Evolutionary conservation across 208 protist species (phyloP), one percentile per base, ranked within the genome.

Genomic region (Naegleria fowleri): DNA sequence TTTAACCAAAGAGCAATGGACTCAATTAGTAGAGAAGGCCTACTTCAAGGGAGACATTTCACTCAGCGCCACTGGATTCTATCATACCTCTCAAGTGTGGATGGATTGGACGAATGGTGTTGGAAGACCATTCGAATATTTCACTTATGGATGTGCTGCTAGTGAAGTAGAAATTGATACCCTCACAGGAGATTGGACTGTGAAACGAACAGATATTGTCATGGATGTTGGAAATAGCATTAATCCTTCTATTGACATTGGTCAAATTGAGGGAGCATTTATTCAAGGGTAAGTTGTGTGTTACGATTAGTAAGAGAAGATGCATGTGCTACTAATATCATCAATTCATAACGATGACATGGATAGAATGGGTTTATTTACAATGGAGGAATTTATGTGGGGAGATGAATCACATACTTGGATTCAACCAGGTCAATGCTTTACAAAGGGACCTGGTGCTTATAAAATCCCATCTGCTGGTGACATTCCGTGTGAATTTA

Each of bases 191-290:
- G 93, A 96, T 22, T 84, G 90, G 25, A 89, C 88, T 5, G 59
- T 94, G 2, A n/a, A 93, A 0, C 55, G 91, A 29, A 86, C 91
- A 2, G 95, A 97, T 79, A 91, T 97, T 5, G 22, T 96, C 16
- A 92, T 95, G 36, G 96, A 97, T 91, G 87, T 88, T 36, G 96
- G 95, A 48, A 19, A 76, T 19, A 89, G 84, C 15, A 55, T 97
- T 2, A 97, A 97, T 90, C 95, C 95, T n/a, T 48, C 89, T 2
- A 91, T 97, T 29, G 96, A 97, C 91, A 92, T 96, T 19, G 94
- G 94, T n/a, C 96, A 97, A 90, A 92, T 97, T 0, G 95, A 97
- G 75, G 96, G 96, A 51, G 96, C 95, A 3, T 97, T 95, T 55
- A 90, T 94, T 7, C 92, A 95, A 84, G 96, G 96, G 83, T 9